These are phyloP conservation scores for Ophiosphaerella korrae DNA, from an alignment of 2,329 filamentous ascomycete species.

Conservation along the genomic window DNA sequence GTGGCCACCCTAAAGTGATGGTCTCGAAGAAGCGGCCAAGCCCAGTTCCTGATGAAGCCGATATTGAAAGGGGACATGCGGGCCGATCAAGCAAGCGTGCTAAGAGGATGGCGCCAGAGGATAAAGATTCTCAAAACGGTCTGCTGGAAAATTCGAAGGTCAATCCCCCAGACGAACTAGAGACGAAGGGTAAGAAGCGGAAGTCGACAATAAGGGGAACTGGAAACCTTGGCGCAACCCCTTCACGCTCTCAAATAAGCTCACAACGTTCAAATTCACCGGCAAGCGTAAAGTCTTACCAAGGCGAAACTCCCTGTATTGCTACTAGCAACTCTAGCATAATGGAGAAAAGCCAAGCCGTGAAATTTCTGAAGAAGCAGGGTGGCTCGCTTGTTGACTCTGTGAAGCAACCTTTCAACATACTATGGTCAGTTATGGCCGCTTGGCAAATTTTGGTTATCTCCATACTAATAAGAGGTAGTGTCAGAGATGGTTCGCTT, in stretches of 20 bases:
- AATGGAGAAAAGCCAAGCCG: constrained; percentile 21
- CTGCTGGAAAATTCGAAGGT: constrained; percentile 11
- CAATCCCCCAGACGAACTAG: constrained; percentile 1
- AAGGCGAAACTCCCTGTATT: constrained; percentile 33
- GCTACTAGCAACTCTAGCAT: constrained; percentile 43
- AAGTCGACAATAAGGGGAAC: neutral
- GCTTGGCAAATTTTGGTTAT: neutral
- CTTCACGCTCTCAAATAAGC: constrained; percentile 23
- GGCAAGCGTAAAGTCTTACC: constrained; percentile 20
- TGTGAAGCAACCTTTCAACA: constrained; percentile 38
- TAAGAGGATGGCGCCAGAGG: constrained; percentile 8
- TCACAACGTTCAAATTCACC: constrained; percentile 21
- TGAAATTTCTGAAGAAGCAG: constrained; percentile 44
- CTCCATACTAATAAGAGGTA: constrained; percentile 22
- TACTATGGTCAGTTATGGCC: constrained; percentile 37
- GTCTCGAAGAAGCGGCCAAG: constrained; percentile 22
- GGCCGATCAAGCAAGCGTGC: constrained; percentile 20
- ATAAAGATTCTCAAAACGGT: constrained; percentile 16
- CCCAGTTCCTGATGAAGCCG: constrained; percentile 2
- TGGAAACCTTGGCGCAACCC: constrained; percentile 6
- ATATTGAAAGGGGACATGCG: neutral
- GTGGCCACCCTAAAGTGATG: constrained; percentile 10
- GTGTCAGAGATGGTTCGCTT: constrained; percentile 48
- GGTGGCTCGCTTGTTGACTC: constrained; percentile 35
- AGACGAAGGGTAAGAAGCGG: constrained; percentile 21